A percentile compares a stretch with the other conserved stretches of the same genome.
Conservation (phyloP, 1,284 basidiomycete species). For the Ganoderma lingzhi region DNA sequence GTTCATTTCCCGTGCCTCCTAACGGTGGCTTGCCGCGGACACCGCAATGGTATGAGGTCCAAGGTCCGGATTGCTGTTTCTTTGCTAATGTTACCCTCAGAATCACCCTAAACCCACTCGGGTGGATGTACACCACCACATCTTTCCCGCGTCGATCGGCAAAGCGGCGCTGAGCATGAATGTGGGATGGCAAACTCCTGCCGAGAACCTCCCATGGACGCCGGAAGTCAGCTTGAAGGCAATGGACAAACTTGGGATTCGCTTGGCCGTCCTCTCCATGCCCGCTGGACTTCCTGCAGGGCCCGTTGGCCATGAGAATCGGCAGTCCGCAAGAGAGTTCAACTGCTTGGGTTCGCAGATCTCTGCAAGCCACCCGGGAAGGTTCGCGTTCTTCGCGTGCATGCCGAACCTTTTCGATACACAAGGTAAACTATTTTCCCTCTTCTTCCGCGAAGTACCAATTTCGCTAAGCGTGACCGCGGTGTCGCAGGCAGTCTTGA, state of each 20-base stretch:
- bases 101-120: slow-evolving; percentile 34
- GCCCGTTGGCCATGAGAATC: slow-evolving; percentile 50
- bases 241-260: slow-evolving; percentile 66
- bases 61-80: neutral
- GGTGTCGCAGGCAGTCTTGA: slow-evolving; percentile 53
- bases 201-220: slow-evolving; percentile 71
- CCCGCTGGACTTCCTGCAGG: slow-evolving; percentile 61
- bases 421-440: slow-evolving; percentile 51
- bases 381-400: slow-evolving; percentile 74
- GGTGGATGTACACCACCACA: slow-evolving; percentile 79
- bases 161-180: slow-evolving; percentile 47
- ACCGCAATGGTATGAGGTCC: slow-evolving; percentile 8
- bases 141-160: slow-evolving; percentile 59
- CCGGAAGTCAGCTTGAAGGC: slow-evolving; percentile 60
- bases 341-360: slow-evolving; percentile 59
- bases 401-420: slow-evolving; percentile 67
- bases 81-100: slow-evolving; percentile 1
- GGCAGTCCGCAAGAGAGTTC: slow-evolving; percentile 50
- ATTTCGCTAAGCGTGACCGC: neutral
- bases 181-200: slow-evolving; percentile 67
- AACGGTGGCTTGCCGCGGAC: neutral
- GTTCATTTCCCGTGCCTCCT: neutral
- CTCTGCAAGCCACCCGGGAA: slow-evolving; percentile 53
- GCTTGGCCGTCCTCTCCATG: slow-evolving; percentile 68
- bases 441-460: neutral